Evolutionary conservation across 371 early-diverging fungal species (phyloP).

Genomic region (Apophysomyces sp.): DNA sequence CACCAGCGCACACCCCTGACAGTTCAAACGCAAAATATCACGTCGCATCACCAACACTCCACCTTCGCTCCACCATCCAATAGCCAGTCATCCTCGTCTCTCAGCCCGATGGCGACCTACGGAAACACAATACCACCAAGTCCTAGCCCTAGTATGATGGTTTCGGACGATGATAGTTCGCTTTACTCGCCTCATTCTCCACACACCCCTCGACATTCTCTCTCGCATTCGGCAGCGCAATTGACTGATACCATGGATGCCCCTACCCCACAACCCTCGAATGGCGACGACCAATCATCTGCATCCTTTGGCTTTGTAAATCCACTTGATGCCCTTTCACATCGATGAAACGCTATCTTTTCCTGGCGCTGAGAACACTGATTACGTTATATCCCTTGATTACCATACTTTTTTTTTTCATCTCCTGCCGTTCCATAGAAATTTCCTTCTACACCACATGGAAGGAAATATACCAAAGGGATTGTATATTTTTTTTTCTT

Average conservation of each 20-base stretch:
- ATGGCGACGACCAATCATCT: background rate
- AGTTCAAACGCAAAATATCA: constrained; percentile 26
- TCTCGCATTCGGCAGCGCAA: constrained; percentile 6
- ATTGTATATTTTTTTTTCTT: background rate
- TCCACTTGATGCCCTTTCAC: constrained; percentile 1
- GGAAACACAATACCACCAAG: background rate
- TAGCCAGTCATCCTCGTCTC: background rate
- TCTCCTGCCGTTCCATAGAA: background rate
- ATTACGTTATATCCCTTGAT: constrained; percentile 1
- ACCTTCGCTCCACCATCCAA: background rate
- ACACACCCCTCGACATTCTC: constrained; percentile 15
- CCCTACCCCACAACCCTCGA: constrained; percentile 10
- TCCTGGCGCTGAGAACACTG: too few species aligned
- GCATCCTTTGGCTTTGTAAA: background rate
- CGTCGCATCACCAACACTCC: background rate
- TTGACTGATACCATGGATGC: constrained; percentile 2
- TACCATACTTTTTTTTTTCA: background rate
- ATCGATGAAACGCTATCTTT: background rate
- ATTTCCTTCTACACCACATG: background rate
- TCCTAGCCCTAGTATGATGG: constrained; percentile 22
- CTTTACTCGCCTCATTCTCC: constrained; percentile 30
- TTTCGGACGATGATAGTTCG: constrained; percentile 29
- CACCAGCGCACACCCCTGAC: constrained; percentile 18
- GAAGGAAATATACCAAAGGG: background rate
- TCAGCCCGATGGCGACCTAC: background rate